Conservation (phyloP, 2,329 filamentous ascomycete genomes). For the Diaporthe vaccinii region DNA sequence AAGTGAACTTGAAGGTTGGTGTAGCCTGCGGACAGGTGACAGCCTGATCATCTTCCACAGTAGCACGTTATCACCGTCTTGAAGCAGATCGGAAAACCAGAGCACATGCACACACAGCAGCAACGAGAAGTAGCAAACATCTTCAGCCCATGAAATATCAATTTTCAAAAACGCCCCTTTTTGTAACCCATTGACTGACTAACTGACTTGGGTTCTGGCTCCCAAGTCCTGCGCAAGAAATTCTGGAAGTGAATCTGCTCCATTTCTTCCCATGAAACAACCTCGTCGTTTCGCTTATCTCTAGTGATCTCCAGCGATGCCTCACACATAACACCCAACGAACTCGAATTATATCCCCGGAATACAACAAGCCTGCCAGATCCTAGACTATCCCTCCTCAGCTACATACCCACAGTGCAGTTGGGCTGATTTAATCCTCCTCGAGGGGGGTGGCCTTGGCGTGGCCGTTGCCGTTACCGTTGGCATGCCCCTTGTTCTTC, state of each 20-base stretch:
- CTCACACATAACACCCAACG: neutral
- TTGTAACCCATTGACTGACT: neutral
- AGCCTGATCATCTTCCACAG: neutral
- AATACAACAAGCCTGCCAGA: too few relatives aligned
- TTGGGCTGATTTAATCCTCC: constrained; percentile 58
- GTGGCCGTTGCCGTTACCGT: constrained; percentile 46
- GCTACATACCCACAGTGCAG: neutral
- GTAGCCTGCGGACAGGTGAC: neutral
- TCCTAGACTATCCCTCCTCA: neutral
- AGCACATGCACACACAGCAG: neutral
- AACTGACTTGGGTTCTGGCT: neutral
- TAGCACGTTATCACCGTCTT: too few relatives aligned
- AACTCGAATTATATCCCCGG: neutral
- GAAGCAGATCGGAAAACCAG: too few relatives aligned
- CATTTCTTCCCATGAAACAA: neutral
- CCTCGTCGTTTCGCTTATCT: neutral
- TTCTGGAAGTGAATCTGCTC: neutral
- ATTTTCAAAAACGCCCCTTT: constrained; percentile 26
- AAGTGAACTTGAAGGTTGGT: neutral
- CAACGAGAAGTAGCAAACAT: too few relatives aligned
- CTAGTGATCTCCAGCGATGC: neutral
- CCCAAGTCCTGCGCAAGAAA: neutral
- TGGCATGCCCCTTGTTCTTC: constrained; percentile 55
- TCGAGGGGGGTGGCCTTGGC: constrained; percentile 63
- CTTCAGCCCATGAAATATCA: neutral